Conservation (phyloP, 352 stramenopile genomes). For the Pythium utonaiense region DNA sequence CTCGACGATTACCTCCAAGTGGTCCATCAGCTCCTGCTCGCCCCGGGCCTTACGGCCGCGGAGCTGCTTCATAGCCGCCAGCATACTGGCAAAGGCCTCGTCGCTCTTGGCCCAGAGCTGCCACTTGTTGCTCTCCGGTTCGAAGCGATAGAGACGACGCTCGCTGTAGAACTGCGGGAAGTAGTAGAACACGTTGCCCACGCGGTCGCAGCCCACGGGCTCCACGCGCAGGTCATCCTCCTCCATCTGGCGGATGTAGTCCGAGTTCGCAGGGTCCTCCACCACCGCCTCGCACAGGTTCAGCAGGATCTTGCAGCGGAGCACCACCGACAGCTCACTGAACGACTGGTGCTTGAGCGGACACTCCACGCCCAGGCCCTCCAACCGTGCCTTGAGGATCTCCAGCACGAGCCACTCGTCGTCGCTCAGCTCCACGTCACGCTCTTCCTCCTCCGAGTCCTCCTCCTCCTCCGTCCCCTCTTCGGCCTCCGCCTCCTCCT, state of each 20-base stretch:
- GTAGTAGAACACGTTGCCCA: slow-evolving; percentile 77
- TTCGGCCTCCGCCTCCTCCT: slow-evolving; percentile 31
- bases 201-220: slow-evolving; percentile 66
- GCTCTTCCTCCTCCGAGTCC: slow-evolving; percentile 21
- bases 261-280: slow-evolving; percentile 71
- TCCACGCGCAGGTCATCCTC: slow-evolving; percentile 80
- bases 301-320: slow-evolving; percentile 79
- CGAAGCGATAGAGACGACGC: slow-evolving; percentile 66
- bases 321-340: slow-evolving; percentile 56
- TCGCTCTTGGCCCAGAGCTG: slow-evolving; percentile 77
- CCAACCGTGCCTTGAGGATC: slow-evolving; percentile 32
- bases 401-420: slow-evolving; percentile 53
- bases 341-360: slow-evolving; percentile 67
- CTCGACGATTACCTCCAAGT: slow-evolving; percentile 78
- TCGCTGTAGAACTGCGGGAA: slow-evolving; percentile 87
- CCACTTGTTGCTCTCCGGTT: slow-evolving; percentile 49
- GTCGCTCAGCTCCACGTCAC: slow-evolving; percentile 75
- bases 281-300: slow-evolving; percentile 81
- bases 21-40: slow-evolving; percentile 73
- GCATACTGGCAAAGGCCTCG: slow-evolving; percentile 51
- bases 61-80: slow-evolving; percentile 52
- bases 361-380: slow-evolving; percentile 29
- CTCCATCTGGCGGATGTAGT: slow-evolving; percentile 86
- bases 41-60: slow-evolving; percentile 62
- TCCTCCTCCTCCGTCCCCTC: background rate